Evolutionary conservation across 257 asterid genomes (phyloP), one percentile per base, ranked within the genome.

Genomic region (Verbena officinalis): DNA sequence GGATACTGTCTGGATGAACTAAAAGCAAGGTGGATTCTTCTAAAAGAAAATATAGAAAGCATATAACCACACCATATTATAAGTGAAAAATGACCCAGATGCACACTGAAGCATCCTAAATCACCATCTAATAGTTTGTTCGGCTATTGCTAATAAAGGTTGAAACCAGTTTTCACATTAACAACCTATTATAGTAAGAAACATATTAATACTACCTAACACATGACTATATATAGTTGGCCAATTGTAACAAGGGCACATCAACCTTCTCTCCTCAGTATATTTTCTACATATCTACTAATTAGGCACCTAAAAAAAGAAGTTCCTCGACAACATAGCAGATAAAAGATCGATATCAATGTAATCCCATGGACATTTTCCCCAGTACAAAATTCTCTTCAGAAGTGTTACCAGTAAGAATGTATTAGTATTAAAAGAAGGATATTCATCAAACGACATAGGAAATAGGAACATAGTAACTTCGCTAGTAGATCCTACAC

Each of bases 101-200:
- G 33, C 49, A 11, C 52, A 22, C 8, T 19, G 31, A 40, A 33
- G 46, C 46, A 40, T 68, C 30, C 61, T 1, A 13, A 40, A 17
- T 52, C 24, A 49, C 12, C 38, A 64, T 64, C 42, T 20, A 46
- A 48, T 57, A 19, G 16, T 24, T 48, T 65, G 21, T 30, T 63
- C 27, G 8, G n/a, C n/a, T n/a, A 44, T 16, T 34, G 10, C 34
- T 39, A 21, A 64, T n/a, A 39, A 19, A 58, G 40, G 11, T 16
- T 40, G 9, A 51, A 13, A 43, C 45, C 24, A 27, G 31, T 14
- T 53, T 55, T 55, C 61, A 70, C 46, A 40, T 49, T 54, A 46
- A 57, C 21, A 50, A 42, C 39, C 33, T 49, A 49, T 10, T 39
- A 50, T 3, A 24, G 57, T 22, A 15, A 12, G 48, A 15, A 4